Evolutionary conservation across 805 yeast genomes (phyloP), one percentile per base, ranked within the genome.

Genomic region (Pichia pseudocactophila): DNA sequence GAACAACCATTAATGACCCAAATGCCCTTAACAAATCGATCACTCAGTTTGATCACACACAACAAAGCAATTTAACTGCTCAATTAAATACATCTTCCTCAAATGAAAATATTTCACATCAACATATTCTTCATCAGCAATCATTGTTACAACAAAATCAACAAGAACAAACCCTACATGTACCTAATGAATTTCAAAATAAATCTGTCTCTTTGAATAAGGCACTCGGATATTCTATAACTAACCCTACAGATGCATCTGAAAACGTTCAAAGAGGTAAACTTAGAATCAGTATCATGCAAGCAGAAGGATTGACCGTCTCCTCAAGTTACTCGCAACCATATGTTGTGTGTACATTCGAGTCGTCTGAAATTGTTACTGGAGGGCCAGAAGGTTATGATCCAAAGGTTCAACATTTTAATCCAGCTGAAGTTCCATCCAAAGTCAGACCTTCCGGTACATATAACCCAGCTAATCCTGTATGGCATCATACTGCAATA

Each of bases 401-500:
- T 26, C 48, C 56, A 18, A 55, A 60, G 8, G 55, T 59, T 3
- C 56, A 52, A 39, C 51, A 51, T 36, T 53, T 47, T 30, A 13
- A 36, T 52, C 31, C 53, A 15, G 30, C 30, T 28, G 41, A 38
- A 22, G 30, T 18, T 17, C 13, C 43, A 11, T 34, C 32, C 15
- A 42, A 22, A 19, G 13, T 27, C 6, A 41, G 33, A 30, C 34
- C 46, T 13, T 4, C 50, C 12, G 45, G 42, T 32, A 50, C 50
- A 39, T 56, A 45, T 30, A 54, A 64, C 46, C 66, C 63, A 6
- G 58, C 79, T 13, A 82, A 82, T 57, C 96, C 96, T 13, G 68
- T 74, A 27, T 90, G 97, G 96, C 83, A 85, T 57, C 96, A 89
- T 61, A 87, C 87, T 58, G 90, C 97, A 12, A 77, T 78, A 11